These are phyloP conservation scores for Saccharomycopsis selenospora DNA, from an alignment of 805 yeast species.

Conservation along the genomic window DNA sequence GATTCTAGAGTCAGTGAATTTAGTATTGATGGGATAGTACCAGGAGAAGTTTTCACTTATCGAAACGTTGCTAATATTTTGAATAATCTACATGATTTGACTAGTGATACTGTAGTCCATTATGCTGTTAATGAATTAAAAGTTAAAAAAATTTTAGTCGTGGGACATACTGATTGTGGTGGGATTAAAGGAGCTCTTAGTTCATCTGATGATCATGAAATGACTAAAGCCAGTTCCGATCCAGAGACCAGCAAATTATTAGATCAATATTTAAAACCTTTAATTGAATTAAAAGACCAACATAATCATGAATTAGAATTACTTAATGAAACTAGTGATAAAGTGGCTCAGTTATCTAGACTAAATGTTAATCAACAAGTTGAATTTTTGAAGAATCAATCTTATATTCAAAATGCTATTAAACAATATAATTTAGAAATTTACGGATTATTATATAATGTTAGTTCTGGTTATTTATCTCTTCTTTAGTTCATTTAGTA, in stretches of 20 bases:
- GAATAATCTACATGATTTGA: slow-evolving; percentile 56
- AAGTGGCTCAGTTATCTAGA: slow-evolving; percentile 60
- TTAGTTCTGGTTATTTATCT: slow-evolving; percentile 51
- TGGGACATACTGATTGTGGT: slow-evolving; percentile 96
- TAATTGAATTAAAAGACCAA: slow-evolving; percentile 60
- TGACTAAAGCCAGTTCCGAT: slow-evolving; percentile 50
- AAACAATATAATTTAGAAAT: slow-evolving; percentile 59
- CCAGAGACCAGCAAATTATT: slow-evolving; percentile 34
- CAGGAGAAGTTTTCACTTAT: slow-evolving; percentile 87
- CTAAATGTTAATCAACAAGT: slow-evolving; percentile 72
- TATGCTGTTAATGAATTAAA: slow-evolving; percentile 80
- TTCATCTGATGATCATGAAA: slow-evolving; percentile 34
- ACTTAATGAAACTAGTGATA: slow-evolving; percentile 43
- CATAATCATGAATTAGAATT: slow-evolving; percentile 43
- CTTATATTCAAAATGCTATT: slow-evolving; percentile 61
- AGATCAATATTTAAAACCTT: slow-evolving; percentile 65
- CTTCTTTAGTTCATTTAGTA: too few species aligned
- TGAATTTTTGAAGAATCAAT: slow-evolving; percentile 51
- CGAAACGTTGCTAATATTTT: slow-evolving; percentile 82
- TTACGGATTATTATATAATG: slow-evolving; percentile 81
- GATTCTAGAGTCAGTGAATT: slow-evolving; percentile 83
- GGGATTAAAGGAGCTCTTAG: slow-evolving; percentile 74
- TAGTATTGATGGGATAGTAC: slow-evolving; percentile 62
- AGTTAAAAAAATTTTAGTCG: slow-evolving; percentile 72
- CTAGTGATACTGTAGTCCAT: slow-evolving; percentile 73